phyloP scores from a whole-genome alignment of 2,329 filamentous ascomycete species.

The Fusarium dimerum region DNA sequence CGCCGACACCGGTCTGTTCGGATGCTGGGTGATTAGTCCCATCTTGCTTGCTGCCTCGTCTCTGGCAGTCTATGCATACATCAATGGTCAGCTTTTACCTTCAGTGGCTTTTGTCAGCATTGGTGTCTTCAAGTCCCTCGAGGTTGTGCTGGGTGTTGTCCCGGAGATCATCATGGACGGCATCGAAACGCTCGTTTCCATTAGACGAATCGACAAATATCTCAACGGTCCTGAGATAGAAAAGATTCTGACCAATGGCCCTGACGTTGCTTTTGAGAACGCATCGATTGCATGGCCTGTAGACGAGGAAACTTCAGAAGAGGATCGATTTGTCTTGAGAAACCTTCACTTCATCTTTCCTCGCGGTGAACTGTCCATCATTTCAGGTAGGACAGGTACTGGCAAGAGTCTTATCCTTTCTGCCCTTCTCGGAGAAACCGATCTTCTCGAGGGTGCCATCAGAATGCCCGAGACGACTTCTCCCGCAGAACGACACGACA shows the following conservation, averaged over 20 bases:
- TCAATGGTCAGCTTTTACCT: slow-evolving; percentile 64
- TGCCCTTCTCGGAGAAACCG: slow-evolving; percentile 73
- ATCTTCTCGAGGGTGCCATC: slow-evolving; percentile 65
- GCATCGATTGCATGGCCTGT: slow-evolving; percentile 75
- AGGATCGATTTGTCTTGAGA: slow-evolving; percentile 64
- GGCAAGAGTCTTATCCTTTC: slow-evolving; percentile 77
- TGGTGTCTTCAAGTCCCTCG: slow-evolving; percentile 72
- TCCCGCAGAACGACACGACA: slow-evolving; percentile 58
- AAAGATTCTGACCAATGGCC: slow-evolving; percentile 53
- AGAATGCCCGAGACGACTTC: slow-evolving; percentile 53
- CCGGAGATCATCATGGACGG: slow-evolving; percentile 72
- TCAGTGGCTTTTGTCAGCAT: slow-evolving; percentile 80
- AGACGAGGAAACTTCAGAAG: slow-evolving; percentile 57
- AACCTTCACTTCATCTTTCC: slow-evolving; percentile 69
- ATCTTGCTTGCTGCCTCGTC: slow-evolving; percentile 73
- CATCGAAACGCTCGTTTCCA: slow-evolving; percentile 72
- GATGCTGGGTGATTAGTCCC: slow-evolving; percentile 73
- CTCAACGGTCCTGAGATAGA: slow-evolving; percentile 66
- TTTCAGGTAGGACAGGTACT: slow-evolving; percentile 75
- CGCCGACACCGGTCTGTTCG: slow-evolving; percentile 62
- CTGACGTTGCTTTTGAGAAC: slow-evolving; percentile 64
- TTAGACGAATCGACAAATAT: slow-evolving; percentile 71
- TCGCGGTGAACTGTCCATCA: slow-evolving; percentile 66
- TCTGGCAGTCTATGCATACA: slow-evolving; percentile 65
- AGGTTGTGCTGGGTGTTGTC: slow-evolving; percentile 68